These are phyloP conservation scores for Euphorbia schlechtendalii DNA, from an alignment of 441 rosid genomes.

Conservation along the genomic window DNA sequence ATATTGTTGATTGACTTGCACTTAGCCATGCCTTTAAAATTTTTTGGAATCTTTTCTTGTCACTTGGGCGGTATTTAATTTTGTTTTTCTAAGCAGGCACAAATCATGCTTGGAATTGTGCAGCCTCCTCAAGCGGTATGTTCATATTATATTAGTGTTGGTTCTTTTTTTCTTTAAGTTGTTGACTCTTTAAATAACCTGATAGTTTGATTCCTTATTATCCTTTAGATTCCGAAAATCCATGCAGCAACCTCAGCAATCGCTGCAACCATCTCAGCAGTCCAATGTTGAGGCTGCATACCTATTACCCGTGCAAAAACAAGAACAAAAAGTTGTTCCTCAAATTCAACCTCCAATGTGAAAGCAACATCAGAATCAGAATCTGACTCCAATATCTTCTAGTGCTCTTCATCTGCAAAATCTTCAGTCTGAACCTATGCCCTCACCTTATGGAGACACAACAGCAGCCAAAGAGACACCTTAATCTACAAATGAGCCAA, in stretches of 20 bases:
- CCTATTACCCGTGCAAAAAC: constrained; percentile 38
- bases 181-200: constrained; percentile 4
- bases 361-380: constrained; percentile 52
- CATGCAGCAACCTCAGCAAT: constrained; percentile 43
- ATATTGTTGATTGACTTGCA: not conserved
- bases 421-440: constrained; percentile 52
- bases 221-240: constrained; percentile 56
- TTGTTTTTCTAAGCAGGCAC: constrained; percentile 48
- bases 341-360: constrained; percentile 46
- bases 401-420: constrained; percentile 41
- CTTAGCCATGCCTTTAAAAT: not conserved
- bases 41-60: not conserved
- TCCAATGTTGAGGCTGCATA: constrained; percentile 43
- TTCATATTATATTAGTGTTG: constrained; percentile 17
- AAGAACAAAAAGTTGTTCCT: constrained; percentile 45
- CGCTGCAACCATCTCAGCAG: constrained; percentile 46
- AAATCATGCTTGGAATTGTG: constrained; percentile 98
- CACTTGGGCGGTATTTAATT: constrained; percentile 7
- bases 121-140: constrained; percentile 73
- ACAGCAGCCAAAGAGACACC: constrained; percentile 60
- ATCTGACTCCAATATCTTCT: constrained; percentile 42
- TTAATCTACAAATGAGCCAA: constrained; percentile 41
- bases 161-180: constrained; percentile 7
- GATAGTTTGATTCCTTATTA: constrained; percentile 16
- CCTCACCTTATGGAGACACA: too few species aligned